These are phyloP conservation scores for Spergularia marina DNA, from an alignment of 148 eudicot species.

Conservation along the genomic window DNA sequence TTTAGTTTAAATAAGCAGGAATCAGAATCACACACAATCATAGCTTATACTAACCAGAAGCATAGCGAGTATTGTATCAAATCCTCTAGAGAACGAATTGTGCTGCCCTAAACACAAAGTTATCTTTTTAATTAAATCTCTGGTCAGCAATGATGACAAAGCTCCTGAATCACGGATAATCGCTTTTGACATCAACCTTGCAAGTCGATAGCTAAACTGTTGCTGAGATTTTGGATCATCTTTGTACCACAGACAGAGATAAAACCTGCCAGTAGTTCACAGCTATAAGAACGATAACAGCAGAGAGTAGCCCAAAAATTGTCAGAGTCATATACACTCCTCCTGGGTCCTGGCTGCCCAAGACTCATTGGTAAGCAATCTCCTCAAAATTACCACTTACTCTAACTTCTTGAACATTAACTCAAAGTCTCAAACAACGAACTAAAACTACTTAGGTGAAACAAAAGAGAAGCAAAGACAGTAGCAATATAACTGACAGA, in stretches of 20 bases:
- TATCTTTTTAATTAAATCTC: slow-evolving; percentile 71
- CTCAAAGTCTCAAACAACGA: background rate
- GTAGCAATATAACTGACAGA: background rate
- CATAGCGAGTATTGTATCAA: slow-evolving; percentile 91
- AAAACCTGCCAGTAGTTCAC: slow-evolving; percentile 59
- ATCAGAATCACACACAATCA: background rate
- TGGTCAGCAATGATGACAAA: slow-evolving; percentile 54
- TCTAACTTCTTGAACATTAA: background rate
- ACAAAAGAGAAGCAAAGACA: background rate
- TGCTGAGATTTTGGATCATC: slow-evolving; percentile 66
- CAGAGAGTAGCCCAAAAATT: background rate
- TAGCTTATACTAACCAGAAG: slow-evolving; percentile 62
- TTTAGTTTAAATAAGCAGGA: background rate
- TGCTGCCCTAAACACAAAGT: slow-evolving; percentile 70
- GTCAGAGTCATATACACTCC: background rate
- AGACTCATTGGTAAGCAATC: slow-evolving; percentile 4
- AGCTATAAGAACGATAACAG: slow-evolving; percentile 13
- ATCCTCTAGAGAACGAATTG: slow-evolving; percentile 92
- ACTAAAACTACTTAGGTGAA: background rate
- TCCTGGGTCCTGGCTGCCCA: background rate
- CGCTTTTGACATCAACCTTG: slow-evolving; percentile 70
- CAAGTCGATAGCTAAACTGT: slow-evolving; percentile 53
- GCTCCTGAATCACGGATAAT: slow-evolving; percentile 66
- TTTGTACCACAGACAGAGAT: slow-evolving; percentile 93
- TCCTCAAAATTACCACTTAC: slow-evolving; percentile 3